phyloP scores from a whole-genome alignment of 2,329 filamentous ascomycete species.

The Xylaria sp. region DNA sequence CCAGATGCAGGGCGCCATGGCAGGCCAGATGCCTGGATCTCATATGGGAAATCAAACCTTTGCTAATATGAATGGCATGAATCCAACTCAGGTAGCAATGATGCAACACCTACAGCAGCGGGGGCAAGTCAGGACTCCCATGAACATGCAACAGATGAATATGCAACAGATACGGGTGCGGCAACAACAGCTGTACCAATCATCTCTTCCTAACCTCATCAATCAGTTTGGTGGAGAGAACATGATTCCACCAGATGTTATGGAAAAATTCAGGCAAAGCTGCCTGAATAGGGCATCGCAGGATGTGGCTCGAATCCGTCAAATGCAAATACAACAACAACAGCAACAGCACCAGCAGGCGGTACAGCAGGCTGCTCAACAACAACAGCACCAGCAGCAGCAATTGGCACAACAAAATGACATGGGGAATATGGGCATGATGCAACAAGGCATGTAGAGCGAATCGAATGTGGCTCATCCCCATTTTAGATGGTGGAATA shows the following conservation, averaged over 20 bases:
- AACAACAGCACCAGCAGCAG: conserved; percentile 44
- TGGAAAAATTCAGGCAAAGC: conserved; percentile 52
- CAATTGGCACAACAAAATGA: conserved; percentile 49
- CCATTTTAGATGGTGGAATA: neutral
- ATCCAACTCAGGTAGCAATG: conserved; percentile 40
- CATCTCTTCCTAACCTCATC: conserved; percentile 44
- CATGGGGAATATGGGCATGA: conserved; percentile 58
- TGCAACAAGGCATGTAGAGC: conserved; percentile 41
- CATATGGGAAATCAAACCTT: conserved; percentile 51
- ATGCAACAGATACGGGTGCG: conserved; percentile 44
- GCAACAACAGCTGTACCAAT: conserved; percentile 47
- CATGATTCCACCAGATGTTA: conserved; percentile 53
- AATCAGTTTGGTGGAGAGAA: conserved; percentile 49
- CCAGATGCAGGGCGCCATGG: conserved; percentile 41
- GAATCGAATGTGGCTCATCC: no score
- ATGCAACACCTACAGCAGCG: conserved; percentile 34
- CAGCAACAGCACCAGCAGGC: conserved; percentile 19
- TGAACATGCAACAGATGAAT: conserved; percentile 21
- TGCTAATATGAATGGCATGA: conserved; percentile 47
- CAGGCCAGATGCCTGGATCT: conserved; percentile 45
- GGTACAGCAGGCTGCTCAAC: conserved; percentile 6
- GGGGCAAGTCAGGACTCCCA: conserved; percentile 8
- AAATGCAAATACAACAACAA: conserved; percentile 8
- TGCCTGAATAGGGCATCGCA: conserved; percentile 49
- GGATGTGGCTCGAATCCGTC: conserved; percentile 32